Evolutionary conservation across 139 green algal species (phyloP).

Genomic region (Chlorella sp.): DNA sequence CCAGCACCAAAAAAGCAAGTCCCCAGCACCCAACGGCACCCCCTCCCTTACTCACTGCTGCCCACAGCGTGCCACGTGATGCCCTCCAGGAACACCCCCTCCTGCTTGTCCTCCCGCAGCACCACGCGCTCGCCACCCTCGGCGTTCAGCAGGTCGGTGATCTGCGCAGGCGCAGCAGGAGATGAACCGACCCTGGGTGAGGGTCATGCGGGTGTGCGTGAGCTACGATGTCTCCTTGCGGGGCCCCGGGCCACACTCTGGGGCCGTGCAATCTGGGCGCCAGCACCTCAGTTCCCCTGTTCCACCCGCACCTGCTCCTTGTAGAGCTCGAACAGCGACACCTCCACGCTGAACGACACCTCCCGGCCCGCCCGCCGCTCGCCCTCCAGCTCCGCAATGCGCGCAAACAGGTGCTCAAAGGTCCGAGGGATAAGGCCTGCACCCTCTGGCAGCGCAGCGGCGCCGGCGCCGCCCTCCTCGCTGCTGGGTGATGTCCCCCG

Average conservation of each 20-base stretch:
- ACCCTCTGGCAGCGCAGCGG: constrained; percentile 10
- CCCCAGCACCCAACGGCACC: neutral
- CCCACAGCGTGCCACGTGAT: constrained; percentile 74
- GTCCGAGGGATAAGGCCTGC: constrained; percentile 82
- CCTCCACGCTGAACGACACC: constrained; percentile 28
- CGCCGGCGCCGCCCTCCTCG: neutral
- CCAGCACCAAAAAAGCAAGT: too few relatives aligned
- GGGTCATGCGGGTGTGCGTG: too few relatives aligned
- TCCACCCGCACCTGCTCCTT: constrained; percentile 91
- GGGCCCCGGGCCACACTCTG: too few relatives aligned
- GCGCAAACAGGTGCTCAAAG: constrained; percentile 83
- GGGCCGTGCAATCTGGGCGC: too few relatives aligned
- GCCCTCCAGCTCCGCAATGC: constrained; percentile 67
- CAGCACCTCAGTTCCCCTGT: too few relatives aligned
- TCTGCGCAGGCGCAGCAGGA: constrained; percentile 53
- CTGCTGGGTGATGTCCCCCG: neutral
- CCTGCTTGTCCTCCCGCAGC: constrained; percentile 72
- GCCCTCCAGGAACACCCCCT: constrained; percentile 87
- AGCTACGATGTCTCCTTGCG: too few relatives aligned
- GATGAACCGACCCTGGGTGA: too few relatives aligned
- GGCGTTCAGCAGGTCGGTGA: constrained; percentile 86
- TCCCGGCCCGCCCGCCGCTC: neutral
- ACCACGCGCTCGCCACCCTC: constrained; percentile 50
- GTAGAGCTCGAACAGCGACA: constrained; percentile 92
- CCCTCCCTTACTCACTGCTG: constrained; percentile 59